Percentiles rank a stretch among this genome's conserved stretches.
These are phyloP conservation scores for Ceratobasidium sp. DNA, from an alignment of 1,284 basidiomycete species.

Conservation along the genomic window DNA sequence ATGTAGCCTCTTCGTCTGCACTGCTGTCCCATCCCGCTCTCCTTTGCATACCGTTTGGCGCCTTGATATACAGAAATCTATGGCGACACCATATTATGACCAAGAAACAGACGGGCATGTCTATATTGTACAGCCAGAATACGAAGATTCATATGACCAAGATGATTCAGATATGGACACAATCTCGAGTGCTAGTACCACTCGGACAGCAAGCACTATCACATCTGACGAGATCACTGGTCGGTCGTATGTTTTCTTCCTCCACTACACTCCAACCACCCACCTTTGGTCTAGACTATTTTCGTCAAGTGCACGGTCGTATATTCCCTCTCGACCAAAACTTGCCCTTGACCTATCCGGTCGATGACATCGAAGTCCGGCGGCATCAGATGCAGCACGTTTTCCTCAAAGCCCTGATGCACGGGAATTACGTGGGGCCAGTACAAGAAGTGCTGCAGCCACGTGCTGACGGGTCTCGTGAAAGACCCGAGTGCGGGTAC, in stretches of 20 bases:
- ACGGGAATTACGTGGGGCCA: conserved; percentile 41
- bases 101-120: conserved; percentile 24
- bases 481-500: too few species aligned
- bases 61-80: too few species aligned
- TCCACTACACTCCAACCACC: neutral
- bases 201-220: conserved; percentile 34
- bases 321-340: conserved; percentile 35
- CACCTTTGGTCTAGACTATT: conserved; percentile 21
- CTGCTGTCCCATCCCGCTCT: too few species aligned
- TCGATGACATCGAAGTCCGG: conserved; percentile 26
- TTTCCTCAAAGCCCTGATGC: conserved; percentile 37
- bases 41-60: too few species aligned
- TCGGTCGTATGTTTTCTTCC: neutral
- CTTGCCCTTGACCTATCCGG: conserved; percentile 28
- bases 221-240: conserved; percentile 34
- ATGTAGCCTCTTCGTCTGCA: too few species aligned
- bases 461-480: conserved; percentile 25
- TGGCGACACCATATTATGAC: conserved; percentile 34
- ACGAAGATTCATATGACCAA: conserved; percentile 21
- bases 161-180: conserved; percentile 41
- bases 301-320: conserved; percentile 32
- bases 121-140: conserved; percentile 4
- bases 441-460: conserved; percentile 28
- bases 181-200: conserved; percentile 34
- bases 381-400: conserved; percentile 41